phyloP scores from a whole-genome alignment of 2,329 filamentous ascomycete genomes.

The Diaporthe ampelina region DNA sequence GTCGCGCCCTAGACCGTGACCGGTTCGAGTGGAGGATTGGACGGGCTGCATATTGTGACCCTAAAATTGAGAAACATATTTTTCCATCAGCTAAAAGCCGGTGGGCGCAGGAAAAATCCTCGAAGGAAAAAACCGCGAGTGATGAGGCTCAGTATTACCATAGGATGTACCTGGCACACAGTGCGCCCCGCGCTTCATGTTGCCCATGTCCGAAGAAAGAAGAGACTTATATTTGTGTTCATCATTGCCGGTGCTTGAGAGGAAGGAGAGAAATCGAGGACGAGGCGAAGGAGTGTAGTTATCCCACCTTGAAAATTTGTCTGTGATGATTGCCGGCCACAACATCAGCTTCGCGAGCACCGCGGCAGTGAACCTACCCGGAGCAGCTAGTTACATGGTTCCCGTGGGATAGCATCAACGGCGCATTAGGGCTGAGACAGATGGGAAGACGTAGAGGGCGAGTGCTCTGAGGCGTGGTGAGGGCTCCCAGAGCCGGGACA shows the following conservation, averaged over 20 bases:
- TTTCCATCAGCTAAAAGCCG: slow-evolving; percentile 20
- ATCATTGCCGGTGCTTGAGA: background rate
- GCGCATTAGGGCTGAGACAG: background rate
- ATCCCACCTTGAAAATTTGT: slow-evolving; percentile 2
- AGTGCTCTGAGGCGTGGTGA: background rate
- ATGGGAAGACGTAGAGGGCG: background rate
- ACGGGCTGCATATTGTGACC: background rate
- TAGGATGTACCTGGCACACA: background rate
- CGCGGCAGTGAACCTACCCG: background rate
- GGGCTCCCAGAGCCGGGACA: no score
- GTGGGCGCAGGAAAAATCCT: slow-evolving; percentile 16
- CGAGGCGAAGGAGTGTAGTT: background rate
- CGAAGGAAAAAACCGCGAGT: slow-evolving; percentile 21
- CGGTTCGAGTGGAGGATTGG: background rate
- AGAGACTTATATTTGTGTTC: background rate
- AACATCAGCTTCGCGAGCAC: background rate
- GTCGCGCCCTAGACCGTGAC: background rate
- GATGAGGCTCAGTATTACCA: background rate
- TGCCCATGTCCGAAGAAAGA: background rate
- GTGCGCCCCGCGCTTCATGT: background rate
- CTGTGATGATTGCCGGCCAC: slow-evolving; percentile 9
- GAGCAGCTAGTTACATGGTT: background rate
- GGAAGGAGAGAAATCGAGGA: background rate
- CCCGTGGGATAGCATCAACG: background rate
- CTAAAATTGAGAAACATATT: background rate